These are phyloP conservation scores for Violaceomyces palustris DNA, from an alignment of 1,284 basidiomycete species.

Conservation along the genomic window DNA sequence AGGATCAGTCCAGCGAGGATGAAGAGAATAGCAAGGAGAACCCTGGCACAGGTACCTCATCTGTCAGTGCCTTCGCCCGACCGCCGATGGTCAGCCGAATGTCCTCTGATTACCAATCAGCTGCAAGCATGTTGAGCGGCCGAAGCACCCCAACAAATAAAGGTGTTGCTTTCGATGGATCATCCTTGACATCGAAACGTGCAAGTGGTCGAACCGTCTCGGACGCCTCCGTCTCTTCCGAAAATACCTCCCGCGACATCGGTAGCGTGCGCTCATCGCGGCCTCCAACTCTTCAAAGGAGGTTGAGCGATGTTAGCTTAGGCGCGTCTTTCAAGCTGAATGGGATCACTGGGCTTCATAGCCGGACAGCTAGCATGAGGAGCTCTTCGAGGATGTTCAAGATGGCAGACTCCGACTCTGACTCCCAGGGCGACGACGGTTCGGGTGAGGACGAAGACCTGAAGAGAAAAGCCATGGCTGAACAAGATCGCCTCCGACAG, in stretches of 20 bases:
- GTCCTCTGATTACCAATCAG: slow-evolving; percentile 19
- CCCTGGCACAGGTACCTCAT: too few species aligned
- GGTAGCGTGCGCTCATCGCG: slow-evolving; percentile 9
- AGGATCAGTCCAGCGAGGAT: too few species aligned
- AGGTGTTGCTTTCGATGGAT: slow-evolving; percentile 2
- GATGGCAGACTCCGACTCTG: slow-evolving; percentile 23
- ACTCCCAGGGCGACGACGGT: slow-evolving; percentile 15
- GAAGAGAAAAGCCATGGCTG: slow-evolving; percentile 26
- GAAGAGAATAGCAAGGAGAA: too few species aligned
- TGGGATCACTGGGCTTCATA: slow-evolving; percentile 16
- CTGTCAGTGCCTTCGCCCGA: too few species aligned
- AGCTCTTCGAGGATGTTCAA: slow-evolving; percentile 7
- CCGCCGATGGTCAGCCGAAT: background rate
- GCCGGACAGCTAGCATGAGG: background rate
- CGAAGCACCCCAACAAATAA: slow-evolving; percentile 12
- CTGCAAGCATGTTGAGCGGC: slow-evolving; percentile 18
- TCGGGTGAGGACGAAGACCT: slow-evolving; percentile 40
- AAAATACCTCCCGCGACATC: background rate
- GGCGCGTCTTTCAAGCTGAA: slow-evolving; percentile 40
- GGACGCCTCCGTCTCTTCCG: too few species aligned
- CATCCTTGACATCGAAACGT: too few species aligned
- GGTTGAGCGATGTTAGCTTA: slow-evolving; percentile 37
- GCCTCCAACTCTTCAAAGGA: slow-evolving; percentile 21
- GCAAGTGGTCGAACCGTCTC: too few species aligned
- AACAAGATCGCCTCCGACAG: slow-evolving; percentile 39